A percentile compares a stretch with the other conserved stretches of the same genome.
phyloP scores from a whole-genome alignment of 768 basidiomycete genomes.

The Lactarius sp. region DNA sequence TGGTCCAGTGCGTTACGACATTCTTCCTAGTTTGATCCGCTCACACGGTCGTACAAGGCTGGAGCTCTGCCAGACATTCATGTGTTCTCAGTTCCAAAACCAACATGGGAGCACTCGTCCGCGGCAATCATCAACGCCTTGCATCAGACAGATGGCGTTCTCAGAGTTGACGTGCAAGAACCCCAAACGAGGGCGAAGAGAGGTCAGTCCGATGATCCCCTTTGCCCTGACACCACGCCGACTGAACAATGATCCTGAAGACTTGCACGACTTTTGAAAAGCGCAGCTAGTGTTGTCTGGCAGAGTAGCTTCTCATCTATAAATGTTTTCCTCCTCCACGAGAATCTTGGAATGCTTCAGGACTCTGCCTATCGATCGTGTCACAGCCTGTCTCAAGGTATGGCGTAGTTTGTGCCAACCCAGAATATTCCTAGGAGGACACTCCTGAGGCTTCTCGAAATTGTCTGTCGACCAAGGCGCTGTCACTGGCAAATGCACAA shows the following conservation, averaged over 20 bases:
- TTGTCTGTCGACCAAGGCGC: not conserved
- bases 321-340: not conserved
- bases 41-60: slow-evolving; percentile 14
- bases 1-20: slow-evolving; percentile 17
- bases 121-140: slow-evolving; percentile 13
- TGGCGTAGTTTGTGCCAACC: not conserved
- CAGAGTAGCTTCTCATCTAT: not conserved
- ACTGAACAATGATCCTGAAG: slow-evolving; percentile 5
- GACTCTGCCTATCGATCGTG: slow-evolving; percentile 5
- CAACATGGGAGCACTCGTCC: slow-evolving; percentile 13
- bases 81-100: slow-evolving; percentile 19
- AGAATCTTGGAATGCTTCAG: not conserved
- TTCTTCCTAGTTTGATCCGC: slow-evolving; percentile 10
- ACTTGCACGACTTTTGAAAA: slow-evolving; percentile 10
- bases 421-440: not conserved
- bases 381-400: not conserved
- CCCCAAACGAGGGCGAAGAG: slow-evolving; percentile 19
- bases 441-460: not conserved
- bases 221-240: not conserved
- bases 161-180: slow-evolving; percentile 24
- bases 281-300: slow-evolving; percentile 2
- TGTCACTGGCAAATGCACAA: not conserved
- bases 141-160: slow-evolving; percentile 19
- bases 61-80: slow-evolving; percentile 22
- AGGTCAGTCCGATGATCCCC: slow-evolving; percentile 11